Evolutionary conservation across 73 alveolate genomes (phyloP), one percentile per base, ranked within the genome.

Genomic region (Paraurostyla sp.): DNA sequence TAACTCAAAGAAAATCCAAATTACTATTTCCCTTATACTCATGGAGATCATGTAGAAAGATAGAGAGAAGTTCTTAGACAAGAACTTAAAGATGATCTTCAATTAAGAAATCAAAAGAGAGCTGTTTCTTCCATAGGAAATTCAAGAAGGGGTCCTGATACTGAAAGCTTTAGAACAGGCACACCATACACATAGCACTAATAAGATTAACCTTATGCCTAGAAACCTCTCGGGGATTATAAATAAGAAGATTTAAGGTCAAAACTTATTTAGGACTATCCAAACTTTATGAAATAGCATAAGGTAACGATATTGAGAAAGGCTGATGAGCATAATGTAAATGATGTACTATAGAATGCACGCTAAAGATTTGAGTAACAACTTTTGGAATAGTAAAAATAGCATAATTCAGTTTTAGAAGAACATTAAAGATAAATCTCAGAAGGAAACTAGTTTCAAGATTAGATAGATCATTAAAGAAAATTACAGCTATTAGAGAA

Each of bases 31-130:
- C 96, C 96, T 15, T 91, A 73, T 48, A 85, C 93, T 0, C 96
- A 91, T 75, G 96, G 96, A 35, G 96, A 91, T 43, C 63, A 69
- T 51, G 73, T 85, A 7, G 96, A 91, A 60, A 83, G 58, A 36
- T 25, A 82, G 73, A 84, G 90, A 56, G 65, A 73, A 45, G 48
- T 0, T 13, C 18, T 87, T 2, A 87, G 63, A 41, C 49, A 75
- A 78, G 90, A 62, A 35, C 50, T 73, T 11, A 75, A 50, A 60
- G 92, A 52, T n/a, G 89, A 85, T 56, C 36, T 85, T 25, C 68
- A 63, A n/a, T n/a, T n/a, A n/a, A n/a, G n/a, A 30, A 46, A 23
- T 42, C 9, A 15, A 41, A 42, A 83, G 68, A 43, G 69, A 81
- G 63, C 49, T 30, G 41, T 41, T 22, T 43, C 86, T 3, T 43